Conservation (phyloP, 768 basidiomycete species). For the Lentinus tigrinus region DNA sequence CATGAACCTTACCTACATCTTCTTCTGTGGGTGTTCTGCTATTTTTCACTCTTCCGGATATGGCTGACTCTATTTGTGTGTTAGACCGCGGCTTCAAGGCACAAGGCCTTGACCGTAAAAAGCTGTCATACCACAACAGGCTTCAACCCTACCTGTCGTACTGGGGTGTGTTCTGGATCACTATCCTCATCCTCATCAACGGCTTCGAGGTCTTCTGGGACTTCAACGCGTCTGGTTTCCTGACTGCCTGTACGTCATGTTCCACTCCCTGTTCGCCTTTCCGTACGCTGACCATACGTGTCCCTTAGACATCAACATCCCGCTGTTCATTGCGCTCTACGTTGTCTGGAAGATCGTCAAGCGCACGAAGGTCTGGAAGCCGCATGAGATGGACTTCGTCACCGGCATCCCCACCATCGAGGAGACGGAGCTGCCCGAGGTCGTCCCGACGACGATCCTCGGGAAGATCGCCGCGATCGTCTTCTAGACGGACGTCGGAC, state of each 20-base stretch:
- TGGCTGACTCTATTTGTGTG: not conserved
- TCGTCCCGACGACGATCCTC: conserved; percentile 47
- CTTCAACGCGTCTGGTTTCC: conserved; percentile 54
- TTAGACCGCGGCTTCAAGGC: conserved; percentile 59
- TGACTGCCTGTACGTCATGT: conserved; percentile 40
- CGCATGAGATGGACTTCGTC: conserved; percentile 68
- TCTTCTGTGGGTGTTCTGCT: conserved; percentile 51
- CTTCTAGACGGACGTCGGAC: conserved; percentile 37
- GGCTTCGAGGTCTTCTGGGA: conserved; percentile 62
- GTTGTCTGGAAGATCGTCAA: conserved; percentile 43
- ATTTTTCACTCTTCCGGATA: too few relatives aligned
- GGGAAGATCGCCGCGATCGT: conserved; percentile 50
- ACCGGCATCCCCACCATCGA: conserved; percentile 69
- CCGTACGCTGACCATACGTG: not conserved
- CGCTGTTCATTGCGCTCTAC: conserved; percentile 47
- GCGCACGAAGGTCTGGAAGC: conserved; percentile 47
- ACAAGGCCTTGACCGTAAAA: conserved; percentile 62
- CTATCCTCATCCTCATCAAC: conserved; percentile 57
- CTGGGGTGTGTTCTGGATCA: conserved; percentile 69
- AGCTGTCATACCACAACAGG: conserved; percentile 59
- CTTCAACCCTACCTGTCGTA: conserved; percentile 69
- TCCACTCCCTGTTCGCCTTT: not conserved
- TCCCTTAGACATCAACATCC: conserved; percentile 41
- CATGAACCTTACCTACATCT: conserved; percentile 71
- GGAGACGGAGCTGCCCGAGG: conserved; percentile 61